These are phyloP conservation scores for Magnusiomyces fungicola DNA, from an alignment of 1,139 yeast species.

Conservation along the genomic window DNA sequence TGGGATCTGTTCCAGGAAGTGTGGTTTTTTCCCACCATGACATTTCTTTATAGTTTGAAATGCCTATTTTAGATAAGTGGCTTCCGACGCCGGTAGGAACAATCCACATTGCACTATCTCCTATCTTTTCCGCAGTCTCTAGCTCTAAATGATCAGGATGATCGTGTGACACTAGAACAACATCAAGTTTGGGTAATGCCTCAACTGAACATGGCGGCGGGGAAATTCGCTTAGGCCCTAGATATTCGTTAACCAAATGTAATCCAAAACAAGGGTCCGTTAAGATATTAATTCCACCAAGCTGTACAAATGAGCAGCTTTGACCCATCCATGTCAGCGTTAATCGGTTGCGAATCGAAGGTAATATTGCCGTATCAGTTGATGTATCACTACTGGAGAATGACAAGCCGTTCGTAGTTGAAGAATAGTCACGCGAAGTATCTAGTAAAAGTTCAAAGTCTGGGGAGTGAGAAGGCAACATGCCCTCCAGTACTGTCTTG, in stretches of 20 bases:
- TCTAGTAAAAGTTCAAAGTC: conserved; percentile 41
- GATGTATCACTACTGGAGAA: not conserved
- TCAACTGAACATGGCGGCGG: conserved; percentile 60
- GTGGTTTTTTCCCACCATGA: conserved; percentile 84
- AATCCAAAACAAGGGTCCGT: conserved; percentile 82
- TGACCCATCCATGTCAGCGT: conserved; percentile 91
- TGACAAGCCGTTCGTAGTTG: conserved; percentile 6
- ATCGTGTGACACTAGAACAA: conserved; percentile 80
- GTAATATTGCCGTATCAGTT: conserved; percentile 16
- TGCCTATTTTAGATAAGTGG: conserved; percentile 50
- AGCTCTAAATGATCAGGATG: conserved; percentile 91
- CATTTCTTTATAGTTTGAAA: conserved; percentile 55
- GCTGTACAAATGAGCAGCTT: conserved; percentile 69
- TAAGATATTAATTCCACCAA: conserved; percentile 63
- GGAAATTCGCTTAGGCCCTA: conserved; percentile 79
- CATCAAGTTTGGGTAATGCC: conserved; percentile 60
- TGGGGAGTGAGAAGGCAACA: conserved; percentile 54
- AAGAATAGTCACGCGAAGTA: conserved; percentile 19
- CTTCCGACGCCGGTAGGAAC: conserved; percentile 74
- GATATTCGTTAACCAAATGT: conserved; percentile 49
- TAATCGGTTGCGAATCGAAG: conserved; percentile 40
- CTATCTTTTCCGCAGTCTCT: conserved; percentile 49
- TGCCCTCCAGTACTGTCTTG: conserved; percentile 36
- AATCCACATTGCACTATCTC: conserved; percentile 64
- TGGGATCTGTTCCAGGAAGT: conserved; percentile 31